These are phyloP conservation scores for Fonsecaea erecta DNA, from an alignment of 2,329 filamentous ascomycete species.

Conservation along the genomic window DNA sequence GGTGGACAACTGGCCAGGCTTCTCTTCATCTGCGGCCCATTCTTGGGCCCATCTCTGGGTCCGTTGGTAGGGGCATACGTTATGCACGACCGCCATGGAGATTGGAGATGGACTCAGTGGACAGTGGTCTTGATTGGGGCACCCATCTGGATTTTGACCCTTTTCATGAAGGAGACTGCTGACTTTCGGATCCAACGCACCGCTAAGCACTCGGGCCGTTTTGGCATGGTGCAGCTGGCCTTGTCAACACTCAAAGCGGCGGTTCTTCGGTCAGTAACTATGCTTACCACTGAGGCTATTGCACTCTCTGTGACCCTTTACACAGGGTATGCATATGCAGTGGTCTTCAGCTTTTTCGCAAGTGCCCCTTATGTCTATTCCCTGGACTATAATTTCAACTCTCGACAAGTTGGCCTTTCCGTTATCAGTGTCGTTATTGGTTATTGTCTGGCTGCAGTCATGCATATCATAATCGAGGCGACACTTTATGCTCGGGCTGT, in stretches of 20 bases:
- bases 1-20: conserved; percentile 61
- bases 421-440: conserved; percentile 81
- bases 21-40: conserved; percentile 42
- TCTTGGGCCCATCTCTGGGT: too few species aligned
- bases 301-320: conserved; percentile 70
- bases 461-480: conserved; percentile 28
- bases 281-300: conserved; percentile 71
- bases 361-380: conserved; percentile 82
- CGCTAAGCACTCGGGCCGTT: conserved; percentile 58
- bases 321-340: conserved; percentile 74
- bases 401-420: conserved; percentile 71
- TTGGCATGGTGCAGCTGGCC: conserved; percentile 55
- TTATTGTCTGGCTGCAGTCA: conserved; percentile 59
- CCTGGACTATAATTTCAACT: conserved; percentile 66
- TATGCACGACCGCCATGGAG: conserved; percentile 55
- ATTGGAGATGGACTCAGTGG: conserved; percentile 76
- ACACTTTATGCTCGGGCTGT: conserved; percentile 29
- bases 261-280: conserved; percentile 60
- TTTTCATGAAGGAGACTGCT: conserved; percentile 66
- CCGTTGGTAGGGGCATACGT: conserved; percentile 54
- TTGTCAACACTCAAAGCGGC: conserved; percentile 41
- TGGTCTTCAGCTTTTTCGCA: conserved; percentile 83
- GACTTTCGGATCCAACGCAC: conserved; percentile 70
- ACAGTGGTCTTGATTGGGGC: conserved; percentile 68
- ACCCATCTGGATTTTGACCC: conserved; percentile 63